A percentile compares a stretch with the other conserved stretches of the same genome.
These are phyloP conservation scores for Casuarina equisetifolia DNA, from an alignment of 306 rosid genomes.

Conservation along the genomic window DNA sequence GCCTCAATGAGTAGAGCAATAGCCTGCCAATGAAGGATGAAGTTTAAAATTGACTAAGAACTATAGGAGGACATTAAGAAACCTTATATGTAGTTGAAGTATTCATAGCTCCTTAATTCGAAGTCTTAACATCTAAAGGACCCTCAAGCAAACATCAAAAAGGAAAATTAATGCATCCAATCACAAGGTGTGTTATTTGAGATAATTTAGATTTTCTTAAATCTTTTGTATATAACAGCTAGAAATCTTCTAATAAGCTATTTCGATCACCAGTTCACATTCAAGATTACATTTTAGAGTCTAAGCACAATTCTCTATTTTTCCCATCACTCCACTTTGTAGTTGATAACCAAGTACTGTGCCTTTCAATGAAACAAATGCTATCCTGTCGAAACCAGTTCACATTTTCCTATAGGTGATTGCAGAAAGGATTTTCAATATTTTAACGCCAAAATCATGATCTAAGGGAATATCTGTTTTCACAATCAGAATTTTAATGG, in stretches of 20 bases:
- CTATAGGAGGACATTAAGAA: conserved; percentile 6
- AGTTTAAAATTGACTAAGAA: background rate
- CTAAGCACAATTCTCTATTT: background rate
- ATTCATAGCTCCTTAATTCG: background rate
- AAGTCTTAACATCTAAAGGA: background rate
- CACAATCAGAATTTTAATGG: background rate
- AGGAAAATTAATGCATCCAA: background rate
- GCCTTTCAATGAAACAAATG: background rate
- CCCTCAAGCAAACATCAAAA: background rate
- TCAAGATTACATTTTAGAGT: conserved; percentile 1
- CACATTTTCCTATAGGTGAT: background rate
- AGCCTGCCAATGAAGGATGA: conserved; percentile 51
- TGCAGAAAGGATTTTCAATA: too few species aligned
- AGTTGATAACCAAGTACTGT: background rate
- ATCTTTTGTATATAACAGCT: background rate
- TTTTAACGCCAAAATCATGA: background rate
- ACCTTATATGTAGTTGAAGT: background rate
- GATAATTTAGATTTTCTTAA: background rate
- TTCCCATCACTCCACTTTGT: background rate
- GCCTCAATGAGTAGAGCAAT: conserved; percentile 57
- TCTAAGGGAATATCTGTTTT: background rate
- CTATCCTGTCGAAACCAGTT: background rate
- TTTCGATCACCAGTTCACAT: background rate
- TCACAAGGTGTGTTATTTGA: background rate
- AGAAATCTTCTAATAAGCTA: background rate